Evolutionary conservation across 2,329 filamentous ascomycete species (phyloP), one percentile per base, ranked within the genome.

Genomic region (Coleophoma eucalyptorum): DNA sequence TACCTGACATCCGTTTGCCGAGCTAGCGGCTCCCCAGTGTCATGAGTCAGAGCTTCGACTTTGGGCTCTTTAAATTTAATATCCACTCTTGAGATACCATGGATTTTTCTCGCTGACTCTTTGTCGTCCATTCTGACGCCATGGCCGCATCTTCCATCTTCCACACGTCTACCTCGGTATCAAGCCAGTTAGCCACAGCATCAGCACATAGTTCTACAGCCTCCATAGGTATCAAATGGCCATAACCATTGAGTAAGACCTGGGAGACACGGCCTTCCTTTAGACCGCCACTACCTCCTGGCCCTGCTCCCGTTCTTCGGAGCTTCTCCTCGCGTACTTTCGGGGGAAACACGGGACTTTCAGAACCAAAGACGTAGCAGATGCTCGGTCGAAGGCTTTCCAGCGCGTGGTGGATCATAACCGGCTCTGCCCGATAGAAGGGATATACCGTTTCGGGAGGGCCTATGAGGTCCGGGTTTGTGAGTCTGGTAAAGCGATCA

Each of bases 211-310:
- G 74, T 2, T 62, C 72, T 0, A 89, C 87, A 37, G 80, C 79
- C 68, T 96, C 91, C 81, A 96, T 89, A 0, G 92, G 87, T 26
- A 97, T 81, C 40, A 97, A 68, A 67, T 97, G 93, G 0, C 92
- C 90, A 5, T 78, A 75, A 0, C 78, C 78, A 21, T 86, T 71
- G 7, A 94, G 68, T 15, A 82, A 73, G 5, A 89, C 77, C 56
- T 84, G 77, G 50, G 74, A 76, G 2, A 96, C 91, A 43, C 83
- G 75, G 0, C 87, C 90, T 12, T 78, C 78, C 15, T 69, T 67
- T 3, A 65, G 73, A 44, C 87, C 80, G 16, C 90, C 81, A 57
- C 83, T 87, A 1, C 89, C 89, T 6, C 87, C 85, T 0, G 79
- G 69, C 0, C 83, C 87, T 0, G 70, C 67, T 1, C 88, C 88